Conservation (phyloP, 495 filamentous ascomycete species). For the Oidiodendron maius region DNA sequence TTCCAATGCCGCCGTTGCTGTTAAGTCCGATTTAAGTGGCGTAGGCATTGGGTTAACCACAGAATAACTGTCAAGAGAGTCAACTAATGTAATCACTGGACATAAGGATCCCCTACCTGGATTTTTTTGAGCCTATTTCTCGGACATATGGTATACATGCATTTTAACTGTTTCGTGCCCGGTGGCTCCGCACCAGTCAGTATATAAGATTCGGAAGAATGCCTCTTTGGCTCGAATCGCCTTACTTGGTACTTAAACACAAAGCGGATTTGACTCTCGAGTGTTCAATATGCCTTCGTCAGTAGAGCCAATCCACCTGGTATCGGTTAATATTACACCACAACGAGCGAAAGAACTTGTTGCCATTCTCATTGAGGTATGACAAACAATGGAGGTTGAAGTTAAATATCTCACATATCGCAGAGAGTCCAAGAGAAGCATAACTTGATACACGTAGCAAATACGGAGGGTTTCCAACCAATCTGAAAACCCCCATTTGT, state of each 20-base stretch:
- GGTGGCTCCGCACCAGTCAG: not conserved
- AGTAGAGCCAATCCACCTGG: not conserved
- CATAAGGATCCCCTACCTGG: not conserved
- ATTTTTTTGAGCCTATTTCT: not conserved
- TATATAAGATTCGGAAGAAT: not conserved
- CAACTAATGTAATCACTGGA: too few species aligned
- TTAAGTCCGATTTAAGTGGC: too few species aligned
- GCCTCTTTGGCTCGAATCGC: not conserved
- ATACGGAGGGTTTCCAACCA: not conserved
- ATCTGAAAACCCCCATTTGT: not conserved
- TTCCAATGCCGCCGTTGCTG: too few species aligned
- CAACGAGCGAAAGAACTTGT: conserved; percentile 3
- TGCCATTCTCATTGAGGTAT: conserved; percentile 3
- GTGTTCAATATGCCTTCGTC: not conserved
- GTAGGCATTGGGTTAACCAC: too few species aligned
- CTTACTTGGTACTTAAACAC: too few species aligned
- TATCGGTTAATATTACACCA: conserved; percentile 8
- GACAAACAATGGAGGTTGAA: not conserved
- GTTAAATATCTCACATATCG: not conserved
- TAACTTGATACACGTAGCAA: conserved; percentile 4
- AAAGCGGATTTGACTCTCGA: not conserved
- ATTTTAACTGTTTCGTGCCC: not conserved
- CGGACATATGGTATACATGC: not conserved
- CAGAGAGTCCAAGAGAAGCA: not conserved
- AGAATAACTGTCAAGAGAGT: too few species aligned